A percentile compares a stretch with the other conserved stretches of the same genome.
These are phyloP conservation scores for Penicillium sp. DNA, from an alignment of 2,329 filamentous ascomycete genomes.

Conservation along the genomic window DNA sequence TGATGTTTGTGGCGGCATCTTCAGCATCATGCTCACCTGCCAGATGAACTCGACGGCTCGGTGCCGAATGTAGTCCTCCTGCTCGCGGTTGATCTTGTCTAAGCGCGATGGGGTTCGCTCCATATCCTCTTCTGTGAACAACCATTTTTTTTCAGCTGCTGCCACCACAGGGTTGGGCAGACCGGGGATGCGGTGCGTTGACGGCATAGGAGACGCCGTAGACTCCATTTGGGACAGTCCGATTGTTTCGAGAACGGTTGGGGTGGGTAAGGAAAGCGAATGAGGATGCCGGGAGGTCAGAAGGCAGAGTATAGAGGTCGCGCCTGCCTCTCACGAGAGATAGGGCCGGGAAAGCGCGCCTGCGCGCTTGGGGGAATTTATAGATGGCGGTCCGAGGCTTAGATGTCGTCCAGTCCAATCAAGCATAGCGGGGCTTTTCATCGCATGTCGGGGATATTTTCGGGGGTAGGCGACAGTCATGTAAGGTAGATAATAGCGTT, in stretches of 20 bases:
- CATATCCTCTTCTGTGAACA: conserved; percentile 82
- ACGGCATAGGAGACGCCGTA: conserved; percentile 23
- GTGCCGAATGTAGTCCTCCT: conserved; percentile 76
- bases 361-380: conserved; percentile 16
- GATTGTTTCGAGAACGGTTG: not conserved
- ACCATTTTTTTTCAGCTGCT: conserved; percentile 72
- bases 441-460: not conserved
- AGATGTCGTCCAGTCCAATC: conserved; percentile 9
- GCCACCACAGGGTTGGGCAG: conserved; percentile 51
- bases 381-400: conserved; percentile 10
- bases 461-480: not conserved
- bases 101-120: conserved; percentile 78
- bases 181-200: conserved; percentile 33
- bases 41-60: conserved; percentile 97
- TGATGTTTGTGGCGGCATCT: conserved; percentile 57
- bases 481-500: not conserved
- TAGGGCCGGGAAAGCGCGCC: conserved; percentile 15
- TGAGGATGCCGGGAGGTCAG: not conserved
- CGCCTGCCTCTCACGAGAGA: not conserved
- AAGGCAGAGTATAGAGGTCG: not conserved
- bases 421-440: conserved; percentile 9
- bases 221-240: conserved; percentile 27
- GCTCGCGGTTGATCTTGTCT: conserved; percentile 72
- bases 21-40: conserved; percentile 67
- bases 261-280: not conserved